These are phyloP conservation scores for Tolypocladium album DNA, from an alignment of 2,329 filamentous ascomycete species.

Conservation along the genomic window DNA sequence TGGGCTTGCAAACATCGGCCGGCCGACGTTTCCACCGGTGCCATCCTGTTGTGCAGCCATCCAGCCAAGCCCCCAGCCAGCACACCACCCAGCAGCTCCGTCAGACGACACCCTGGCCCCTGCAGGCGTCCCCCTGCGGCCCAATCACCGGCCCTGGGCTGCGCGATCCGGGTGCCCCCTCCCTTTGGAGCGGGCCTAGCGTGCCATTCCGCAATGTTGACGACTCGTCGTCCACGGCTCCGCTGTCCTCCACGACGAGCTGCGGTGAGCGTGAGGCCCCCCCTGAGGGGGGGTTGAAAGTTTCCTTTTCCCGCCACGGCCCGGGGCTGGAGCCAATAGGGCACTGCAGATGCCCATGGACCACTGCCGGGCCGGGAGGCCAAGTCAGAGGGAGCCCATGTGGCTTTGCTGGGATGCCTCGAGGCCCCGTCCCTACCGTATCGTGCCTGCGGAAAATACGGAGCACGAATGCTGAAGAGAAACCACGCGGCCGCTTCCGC, in stretches of 20 bases:
- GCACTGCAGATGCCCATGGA: not conserved
- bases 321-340: not conserved
- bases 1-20: conserved; percentile 5
- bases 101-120: not conserved
- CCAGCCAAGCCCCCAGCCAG: not conserved
- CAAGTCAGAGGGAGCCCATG: not conserved
- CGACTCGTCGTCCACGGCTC: not conserved
- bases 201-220: not conserved
- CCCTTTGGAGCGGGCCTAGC: not conserved
- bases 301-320: not conserved
- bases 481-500: not conserved
- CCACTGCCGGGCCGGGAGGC: not conserved
- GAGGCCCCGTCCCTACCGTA: too few relatives aligned
- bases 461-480: not conserved
- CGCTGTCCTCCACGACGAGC: not conserved
- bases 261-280: not conserved
- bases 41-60: too few relatives aligned
- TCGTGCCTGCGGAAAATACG: not conserved
- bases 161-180: not conserved
- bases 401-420: not conserved
- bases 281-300: not conserved
- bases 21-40: not conserved
- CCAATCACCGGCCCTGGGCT: not conserved
- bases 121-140: not conserved
- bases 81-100: not conserved